Evolutionary conservation across 352 stramenopile genomes (phyloP).

Genomic region (Globisporangium cylindrosporum): DNA sequence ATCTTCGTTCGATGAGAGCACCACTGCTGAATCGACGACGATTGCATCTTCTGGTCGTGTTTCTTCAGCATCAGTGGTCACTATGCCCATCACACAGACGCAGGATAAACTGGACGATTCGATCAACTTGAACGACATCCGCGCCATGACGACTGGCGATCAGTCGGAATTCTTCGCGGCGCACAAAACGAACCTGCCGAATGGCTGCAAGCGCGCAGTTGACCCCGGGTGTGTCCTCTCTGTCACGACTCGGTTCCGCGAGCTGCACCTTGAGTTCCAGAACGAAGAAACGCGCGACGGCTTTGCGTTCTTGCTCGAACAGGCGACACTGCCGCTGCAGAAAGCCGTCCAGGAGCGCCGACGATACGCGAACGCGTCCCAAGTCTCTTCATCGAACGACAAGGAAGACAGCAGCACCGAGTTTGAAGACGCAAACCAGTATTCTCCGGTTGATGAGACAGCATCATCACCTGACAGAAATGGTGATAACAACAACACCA

Average conservation of each 20-base stretch:
- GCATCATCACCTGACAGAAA: background rate
- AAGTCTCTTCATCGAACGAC: conserved; percentile 12
- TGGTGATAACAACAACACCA: conserved; percentile 3
- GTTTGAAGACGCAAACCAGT: conserved; percentile 17
- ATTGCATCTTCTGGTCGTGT: conserved; percentile 8
- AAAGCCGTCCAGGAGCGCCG: conserved; percentile 6
- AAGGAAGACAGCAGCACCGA: conserved; percentile 14
- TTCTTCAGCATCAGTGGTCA: conserved; percentile 13
- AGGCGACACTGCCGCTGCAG: conserved; percentile 52
- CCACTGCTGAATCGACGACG: conserved; percentile 6
- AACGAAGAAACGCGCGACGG: conserved; percentile 64
- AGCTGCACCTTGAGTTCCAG: conserved; percentile 70
- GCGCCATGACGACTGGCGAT: conserved; percentile 39
- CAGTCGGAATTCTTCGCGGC: conserved; percentile 57
- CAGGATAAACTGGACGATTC: conserved; percentile 52
- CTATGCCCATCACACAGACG: conserved; percentile 17
- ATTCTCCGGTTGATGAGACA: background rate
- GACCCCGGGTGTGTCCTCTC: conserved; percentile 58
- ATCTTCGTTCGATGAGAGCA: conserved; percentile 21
- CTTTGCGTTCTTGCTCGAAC: conserved; percentile 66
- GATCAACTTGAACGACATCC: conserved; percentile 59
- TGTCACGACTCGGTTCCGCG: conserved; percentile 53
- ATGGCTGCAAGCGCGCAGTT: conserved; percentile 49
- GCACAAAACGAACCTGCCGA: conserved; percentile 35
- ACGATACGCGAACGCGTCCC: conserved; percentile 17